Evolutionary conservation across 371 early-diverging fungal genomes (phyloP), one percentile per base, ranked within the genome.

Genomic region (Thermomucor indicae-seudaticae): DNA sequence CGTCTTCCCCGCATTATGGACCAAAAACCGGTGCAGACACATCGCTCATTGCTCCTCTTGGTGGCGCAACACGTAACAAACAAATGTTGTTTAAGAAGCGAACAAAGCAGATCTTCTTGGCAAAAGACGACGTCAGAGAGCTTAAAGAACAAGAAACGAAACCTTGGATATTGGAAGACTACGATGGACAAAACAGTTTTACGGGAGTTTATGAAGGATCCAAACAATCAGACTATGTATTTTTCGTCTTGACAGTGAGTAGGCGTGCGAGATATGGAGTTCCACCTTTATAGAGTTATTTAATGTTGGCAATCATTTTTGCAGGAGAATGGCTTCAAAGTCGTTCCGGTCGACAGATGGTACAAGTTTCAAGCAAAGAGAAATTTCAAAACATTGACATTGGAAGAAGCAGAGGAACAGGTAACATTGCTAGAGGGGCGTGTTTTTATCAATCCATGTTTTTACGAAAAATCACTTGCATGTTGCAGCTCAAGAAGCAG

Each of bases 341-440:
- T 95, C 3, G 82, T 93, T 17, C 92, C 92, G 7, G 90, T 88
- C 0, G 76, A 89, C 51, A 80, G 89, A 47, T 95, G 92, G 91
- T 97, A 96, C 75, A 91, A 89, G 62, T 96, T 98, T 51, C 78
- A 79, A 29, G 80, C 84, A 19, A 90, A 88, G 64, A 72, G 90
- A 34, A 84, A 82, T 55, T 89, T 92, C 53, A 78, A 78, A 14
- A 89, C 90, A 0, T 68, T 96, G 27, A 85, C 95, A 0, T 49
- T 87, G 17, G 97, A 97, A 51, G 95, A 98, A 71, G 96, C 94
- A 1, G 97, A 97, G 61, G 93, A 87, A 54, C 83, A 84, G 69
- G 84, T 94, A 77, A 45, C 34, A 43, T n/a, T n/a, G n/a, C n/a
- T n/a, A 20, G 35, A 4, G 51, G 4, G 22, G 12, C 12, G 16